These are phyloP conservation scores for Dothideomycetes sp. DNA, from an alignment of 2,329 filamentous ascomycete species.

Conservation along the genomic window DNA sequence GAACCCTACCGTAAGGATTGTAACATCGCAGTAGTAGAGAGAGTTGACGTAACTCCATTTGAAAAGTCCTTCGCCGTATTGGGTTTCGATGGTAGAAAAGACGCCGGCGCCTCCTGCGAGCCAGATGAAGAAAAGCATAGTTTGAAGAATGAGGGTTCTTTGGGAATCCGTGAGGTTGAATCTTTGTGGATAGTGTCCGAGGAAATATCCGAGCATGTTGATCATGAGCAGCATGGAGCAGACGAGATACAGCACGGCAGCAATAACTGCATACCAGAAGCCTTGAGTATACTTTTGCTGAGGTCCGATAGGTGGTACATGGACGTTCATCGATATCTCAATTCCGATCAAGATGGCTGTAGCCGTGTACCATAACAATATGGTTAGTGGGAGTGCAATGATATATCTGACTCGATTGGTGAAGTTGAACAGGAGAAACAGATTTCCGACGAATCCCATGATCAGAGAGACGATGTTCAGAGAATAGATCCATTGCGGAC, in stretches of 20 bases:
- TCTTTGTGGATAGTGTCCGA: constrained; percentile 67
- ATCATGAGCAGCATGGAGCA: constrained; percentile 67
- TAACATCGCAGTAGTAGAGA: constrained; percentile 58
- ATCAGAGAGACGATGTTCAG: constrained; percentile 71
- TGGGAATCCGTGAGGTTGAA: constrained; percentile 73
- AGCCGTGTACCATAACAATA: constrained; percentile 64
- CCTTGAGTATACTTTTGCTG: constrained; percentile 63
- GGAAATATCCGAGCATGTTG: constrained; percentile 69
- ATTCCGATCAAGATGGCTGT: constrained; percentile 56
- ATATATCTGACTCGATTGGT: constrained; percentile 69
- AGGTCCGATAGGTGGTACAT: constrained; percentile 41
- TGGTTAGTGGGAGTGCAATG: constrained; percentile 73
- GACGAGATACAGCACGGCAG: constrained; percentile 69
- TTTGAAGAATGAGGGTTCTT: constrained; percentile 82
- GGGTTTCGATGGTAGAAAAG: constrained; percentile 57
- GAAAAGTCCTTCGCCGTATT: constrained; percentile 24
- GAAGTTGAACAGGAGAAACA: constrained; percentile 81
- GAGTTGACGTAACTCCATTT: constrained; percentile 68
- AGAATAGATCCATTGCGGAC: constrained; percentile 64
- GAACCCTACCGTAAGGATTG: constrained; percentile 52
- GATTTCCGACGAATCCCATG: constrained; percentile 68
- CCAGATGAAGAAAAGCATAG: constrained; percentile 76
- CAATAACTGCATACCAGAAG: constrained; percentile 78
- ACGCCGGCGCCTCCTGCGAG: constrained; percentile 67
- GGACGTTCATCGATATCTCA: constrained; percentile 56